These are phyloP conservation scores for Pythium biforme DNA, from an alignment of 352 stramenopile genomes.

Conservation along the genomic window DNA sequence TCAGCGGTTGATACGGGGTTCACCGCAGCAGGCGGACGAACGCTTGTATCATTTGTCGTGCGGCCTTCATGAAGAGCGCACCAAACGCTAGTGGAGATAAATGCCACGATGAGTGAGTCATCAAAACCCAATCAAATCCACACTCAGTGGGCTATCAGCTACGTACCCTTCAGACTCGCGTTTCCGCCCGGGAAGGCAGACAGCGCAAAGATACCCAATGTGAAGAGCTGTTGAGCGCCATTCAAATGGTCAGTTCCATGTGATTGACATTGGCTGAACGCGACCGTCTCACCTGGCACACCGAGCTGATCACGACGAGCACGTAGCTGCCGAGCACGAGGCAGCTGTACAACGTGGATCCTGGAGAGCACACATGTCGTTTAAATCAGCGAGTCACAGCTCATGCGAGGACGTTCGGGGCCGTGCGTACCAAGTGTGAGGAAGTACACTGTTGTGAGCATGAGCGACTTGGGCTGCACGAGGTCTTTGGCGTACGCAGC, in stretches of 20 bases:
- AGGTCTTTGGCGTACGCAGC: slow-evolving; percentile 53
- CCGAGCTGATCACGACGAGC: slow-evolving; percentile 76
- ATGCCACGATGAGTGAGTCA: too few relatives aligned
- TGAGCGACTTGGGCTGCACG: slow-evolving; percentile 59
- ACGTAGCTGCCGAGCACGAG: slow-evolving; percentile 82
- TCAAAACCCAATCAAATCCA: neutral
- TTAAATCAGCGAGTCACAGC: neutral
- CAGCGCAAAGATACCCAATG: slow-evolving; percentile 52
- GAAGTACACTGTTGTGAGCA: slow-evolving; percentile 70
- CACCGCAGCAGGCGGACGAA: slow-evolving; percentile 57
- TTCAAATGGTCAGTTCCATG: neutral
- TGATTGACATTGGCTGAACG: neutral
- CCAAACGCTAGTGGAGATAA: slow-evolving; percentile 49
- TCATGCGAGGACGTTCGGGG: neutral
- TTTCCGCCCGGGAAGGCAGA: slow-evolving; percentile 64
- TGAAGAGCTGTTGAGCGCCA: slow-evolving; percentile 43
- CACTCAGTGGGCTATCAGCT: neutral
- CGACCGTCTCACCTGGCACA: slow-evolving; percentile 36
- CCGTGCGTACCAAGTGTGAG: slow-evolving; percentile 54
- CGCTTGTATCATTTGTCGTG: slow-evolving; percentile 57
- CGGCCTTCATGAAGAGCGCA: slow-evolving; percentile 63
- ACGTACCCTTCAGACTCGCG: slow-evolving; percentile 58
- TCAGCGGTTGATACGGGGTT: slow-evolving; percentile 8
- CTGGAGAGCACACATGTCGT: slow-evolving; percentile 16
- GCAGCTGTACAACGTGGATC: slow-evolving; percentile 77